These are phyloP conservation scores for Spergularia bocconei DNA, from an alignment of 148 eudicot species.

Conservation along the genomic window DNA sequence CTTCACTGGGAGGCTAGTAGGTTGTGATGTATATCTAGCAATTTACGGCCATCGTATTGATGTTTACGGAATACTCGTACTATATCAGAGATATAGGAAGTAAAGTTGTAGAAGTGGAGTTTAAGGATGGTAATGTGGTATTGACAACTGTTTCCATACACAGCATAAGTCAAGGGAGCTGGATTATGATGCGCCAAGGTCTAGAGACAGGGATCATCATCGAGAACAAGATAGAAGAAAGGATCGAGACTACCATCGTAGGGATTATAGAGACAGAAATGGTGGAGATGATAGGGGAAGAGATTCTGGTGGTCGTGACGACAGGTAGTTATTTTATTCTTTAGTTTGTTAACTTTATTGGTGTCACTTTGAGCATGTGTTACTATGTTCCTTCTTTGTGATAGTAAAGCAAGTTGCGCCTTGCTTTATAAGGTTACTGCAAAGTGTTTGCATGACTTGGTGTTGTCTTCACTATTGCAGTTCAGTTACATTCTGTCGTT, in stretches of 20 bases:
- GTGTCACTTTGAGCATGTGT: not conserved
- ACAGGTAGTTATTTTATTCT: slow-evolving; percentile 41
- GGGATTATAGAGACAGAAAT: slow-evolving; percentile 46
- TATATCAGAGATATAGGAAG: not conserved
- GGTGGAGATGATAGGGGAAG: slow-evolving; percentile 57
- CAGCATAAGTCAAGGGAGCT: slow-evolving; percentile 49
- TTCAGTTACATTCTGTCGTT: not conserved
- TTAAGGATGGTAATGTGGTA: not conserved
- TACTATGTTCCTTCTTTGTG: not conserved
- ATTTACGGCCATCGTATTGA: not conserved
- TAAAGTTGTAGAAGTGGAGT: too few relatives aligned
- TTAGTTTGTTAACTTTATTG: not conserved
- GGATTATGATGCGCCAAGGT: slow-evolving; percentile 42
- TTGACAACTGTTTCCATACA: slow-evolving; percentile 2
- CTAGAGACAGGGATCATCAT: slow-evolving; percentile 41
- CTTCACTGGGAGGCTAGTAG: not conserved
- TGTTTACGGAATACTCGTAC: not conserved
- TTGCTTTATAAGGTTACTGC: not conserved
- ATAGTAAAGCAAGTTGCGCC: not conserved
- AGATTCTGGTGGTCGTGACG: slow-evolving; percentile 38
- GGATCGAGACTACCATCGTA: slow-evolving; percentile 39
- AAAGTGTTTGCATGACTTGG: not conserved
- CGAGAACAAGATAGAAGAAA: slow-evolving; percentile 34
- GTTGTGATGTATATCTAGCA: not conserved
- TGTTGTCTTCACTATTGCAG: not conserved